phyloP scores from a whole-genome alignment of 768 basidiomycete species.

The Mycena haematopus region DNA sequence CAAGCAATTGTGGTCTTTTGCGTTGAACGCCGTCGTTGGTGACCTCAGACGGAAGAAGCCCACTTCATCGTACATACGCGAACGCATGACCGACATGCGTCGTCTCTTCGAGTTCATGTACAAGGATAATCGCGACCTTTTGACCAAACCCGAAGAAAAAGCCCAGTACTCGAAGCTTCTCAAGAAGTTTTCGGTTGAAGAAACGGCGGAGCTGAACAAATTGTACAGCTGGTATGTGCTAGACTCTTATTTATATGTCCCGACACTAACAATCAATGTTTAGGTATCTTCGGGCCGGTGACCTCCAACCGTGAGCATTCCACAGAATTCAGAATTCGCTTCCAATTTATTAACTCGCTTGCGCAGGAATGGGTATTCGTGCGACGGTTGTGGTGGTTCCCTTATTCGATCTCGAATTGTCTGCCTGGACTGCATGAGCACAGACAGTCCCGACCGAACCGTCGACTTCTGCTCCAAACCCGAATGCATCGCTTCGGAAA shows the following conservation, averaged over 20 bases:
- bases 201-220: slow-evolving; percentile 9
- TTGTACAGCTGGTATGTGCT: slow-evolving; percentile 7
- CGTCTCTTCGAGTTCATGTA: neutral
- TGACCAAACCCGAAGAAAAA: neutral
- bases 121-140: neutral
- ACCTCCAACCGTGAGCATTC: slow-evolving; percentile 18
- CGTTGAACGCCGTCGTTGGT: neutral
- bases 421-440: slow-evolving; percentile 19
- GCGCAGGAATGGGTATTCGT: neutral
- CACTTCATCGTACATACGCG: neutral
- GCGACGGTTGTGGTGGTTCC: neutral
- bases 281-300: neutral
- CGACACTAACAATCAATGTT: no score
- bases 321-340: no score
- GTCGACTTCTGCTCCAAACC: slow-evolving; percentile 19
- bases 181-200: slow-evolving; percentile 7
- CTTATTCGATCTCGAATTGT: slow-evolving; percentile 8
- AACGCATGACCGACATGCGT: slow-evolving; percentile 5
- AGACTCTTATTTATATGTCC: neutral
- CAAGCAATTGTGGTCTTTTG: slow-evolving; percentile 9
- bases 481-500: slow-evolving; percentile 11
- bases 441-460: neutral
- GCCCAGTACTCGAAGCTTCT: slow-evolving; percentile 9
- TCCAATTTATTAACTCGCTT: no score
- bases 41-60: slow-evolving; percentile 5